Evolutionary conservation across 805 yeast genomes (phyloP).

Genomic region (Brettanomyces nanus): DNA sequence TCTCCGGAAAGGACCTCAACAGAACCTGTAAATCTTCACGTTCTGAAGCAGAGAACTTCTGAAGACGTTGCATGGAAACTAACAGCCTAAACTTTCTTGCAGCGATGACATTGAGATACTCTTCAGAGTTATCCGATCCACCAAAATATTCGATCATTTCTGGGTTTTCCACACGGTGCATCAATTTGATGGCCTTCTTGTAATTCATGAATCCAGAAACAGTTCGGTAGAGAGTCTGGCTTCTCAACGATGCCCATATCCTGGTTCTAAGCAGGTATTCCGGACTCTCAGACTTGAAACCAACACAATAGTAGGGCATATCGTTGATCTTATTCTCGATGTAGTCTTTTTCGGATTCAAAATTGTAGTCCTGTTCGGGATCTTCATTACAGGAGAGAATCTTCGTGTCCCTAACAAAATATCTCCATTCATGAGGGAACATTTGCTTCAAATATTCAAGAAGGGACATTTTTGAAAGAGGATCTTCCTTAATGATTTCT

Average conservation of each 20-base stretch:
- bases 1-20: constrained; percentile 64
- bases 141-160: constrained; percentile 37
- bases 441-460: constrained; percentile 71
- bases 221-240: constrained; percentile 79
- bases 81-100: constrained; percentile 71
- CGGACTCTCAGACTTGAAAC: constrained; percentile 60
- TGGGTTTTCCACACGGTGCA: constrained; percentile 61
- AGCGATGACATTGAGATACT: constrained; percentile 66
- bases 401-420: constrained; percentile 71
- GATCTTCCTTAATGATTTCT: constrained; percentile 39
- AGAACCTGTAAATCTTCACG: constrained; percentile 58
- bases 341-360: constrained; percentile 26
- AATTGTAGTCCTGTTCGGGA: constrained; percentile 12
- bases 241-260: constrained; percentile 79
- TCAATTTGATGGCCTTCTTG: constrained; percentile 58
- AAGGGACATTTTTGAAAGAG: constrained; percentile 43
- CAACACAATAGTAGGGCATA: constrained; percentile 63
- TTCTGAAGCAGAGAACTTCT: constrained; percentile 58
- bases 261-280: constrained; percentile 64
- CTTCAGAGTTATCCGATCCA: constrained; percentile 39
- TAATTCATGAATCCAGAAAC: constrained; percentile 81
- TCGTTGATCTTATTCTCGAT: constrained; percentile 43
- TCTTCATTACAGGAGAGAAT: constrained; percentile 51
- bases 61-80: constrained; percentile 82
- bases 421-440: constrained; percentile 71